Percentiles rank a stretch among this genome's conserved stretches.
phyloP scores from a whole-genome alignment of 306 rosid species.

The Cicer pinnatifidum region DNA sequence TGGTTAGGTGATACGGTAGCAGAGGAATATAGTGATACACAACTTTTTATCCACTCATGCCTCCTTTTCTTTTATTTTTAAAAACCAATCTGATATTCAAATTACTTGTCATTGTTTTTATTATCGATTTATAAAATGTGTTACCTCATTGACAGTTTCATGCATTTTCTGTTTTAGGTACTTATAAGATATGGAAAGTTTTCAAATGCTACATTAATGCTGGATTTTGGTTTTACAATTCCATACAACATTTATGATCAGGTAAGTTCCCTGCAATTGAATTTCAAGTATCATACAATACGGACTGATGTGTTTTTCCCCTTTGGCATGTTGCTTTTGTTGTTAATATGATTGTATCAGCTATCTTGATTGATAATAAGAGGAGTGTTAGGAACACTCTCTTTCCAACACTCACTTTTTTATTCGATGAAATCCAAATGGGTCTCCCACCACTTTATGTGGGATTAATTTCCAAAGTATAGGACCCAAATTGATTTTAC shows the following conservation, averaged over 20 bases:
- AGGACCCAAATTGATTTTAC: too few relatives aligned
- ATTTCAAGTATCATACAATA: conserved; percentile 12
- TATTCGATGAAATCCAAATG: too few relatives aligned
- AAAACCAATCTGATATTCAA: conserved; percentile 26
- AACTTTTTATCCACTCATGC: background rate
- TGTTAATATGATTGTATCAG: conserved; percentile 10
- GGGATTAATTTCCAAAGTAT: too few relatives aligned
- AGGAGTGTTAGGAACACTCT: too few relatives aligned
- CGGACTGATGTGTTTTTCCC: conserved; percentile 9
- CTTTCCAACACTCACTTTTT: too few relatives aligned
- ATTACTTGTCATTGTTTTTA: conserved; percentile 7
- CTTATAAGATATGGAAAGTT: conserved; percentile 80
- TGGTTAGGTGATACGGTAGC: background rate
- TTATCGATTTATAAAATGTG: conserved; percentile 23
- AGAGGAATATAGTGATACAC: conserved; percentile 24
- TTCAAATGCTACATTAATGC: conserved; percentile 73
- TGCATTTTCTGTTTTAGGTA: conserved; percentile 56
- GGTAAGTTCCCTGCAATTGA: conserved; percentile 55
- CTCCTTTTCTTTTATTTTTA: conserved; percentile 17
- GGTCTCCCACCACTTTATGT: too few relatives aligned
- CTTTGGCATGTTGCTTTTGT: conserved; percentile 19
- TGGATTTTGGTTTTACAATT: conserved; percentile 87
- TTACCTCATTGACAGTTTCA: conserved; percentile 26
- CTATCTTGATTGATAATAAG: conserved; percentile 19
- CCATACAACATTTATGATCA: conserved; percentile 71